These are phyloP conservation scores for Fistulifera pelliculosa DNA, from an alignment of 108 stramenopile genomes.

Conservation along the genomic window DNA sequence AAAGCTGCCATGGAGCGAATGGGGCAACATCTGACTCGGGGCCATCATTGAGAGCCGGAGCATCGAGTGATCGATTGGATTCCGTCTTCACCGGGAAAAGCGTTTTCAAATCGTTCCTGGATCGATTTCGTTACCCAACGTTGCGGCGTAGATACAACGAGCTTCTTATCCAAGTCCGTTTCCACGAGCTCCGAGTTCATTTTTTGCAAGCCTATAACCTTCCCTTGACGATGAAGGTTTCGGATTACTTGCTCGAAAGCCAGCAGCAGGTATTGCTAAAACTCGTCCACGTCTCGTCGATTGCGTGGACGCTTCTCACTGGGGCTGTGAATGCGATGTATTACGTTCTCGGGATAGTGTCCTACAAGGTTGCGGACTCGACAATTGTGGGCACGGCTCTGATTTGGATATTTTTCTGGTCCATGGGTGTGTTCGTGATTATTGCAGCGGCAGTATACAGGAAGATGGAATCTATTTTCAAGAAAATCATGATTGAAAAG, in stretches of 20 bases:
- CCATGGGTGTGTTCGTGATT: conserved; percentile 29
- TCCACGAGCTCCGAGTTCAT: conserved; percentile 76
- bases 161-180: conserved; percentile 67
- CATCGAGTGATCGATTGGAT: not conserved
- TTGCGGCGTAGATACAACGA: conserved; percentile 29
- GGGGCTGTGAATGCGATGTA: conserved; percentile 51
- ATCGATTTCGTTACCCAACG: conserved; percentile 16
- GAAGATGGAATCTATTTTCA: conserved; percentile 35
- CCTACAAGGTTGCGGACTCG: conserved; percentile 17
- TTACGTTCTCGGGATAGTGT: conserved; percentile 52
- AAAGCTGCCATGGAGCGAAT: not conserved
- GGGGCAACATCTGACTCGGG: not conserved
- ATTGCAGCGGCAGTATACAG: conserved; percentile 19
- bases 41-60: not conserved
- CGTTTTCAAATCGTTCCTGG: not conserved
- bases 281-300: conserved; percentile 62
- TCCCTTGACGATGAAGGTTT: conserved; percentile 62
- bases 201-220: conserved; percentile 70
- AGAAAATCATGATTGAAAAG: conserved; percentile 24
- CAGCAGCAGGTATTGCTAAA: conserved; percentile 47
- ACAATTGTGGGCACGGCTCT: conserved; percentile 20
- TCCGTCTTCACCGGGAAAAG: not conserved
- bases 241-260: conserved; percentile 65
- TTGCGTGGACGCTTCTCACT: conserved; percentile 69
- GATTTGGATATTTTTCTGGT: conserved; percentile 24